phyloP scores from a whole-genome alignment of 2,329 filamentous ascomycete species.

The Aspergillus calidoustus region DNA sequence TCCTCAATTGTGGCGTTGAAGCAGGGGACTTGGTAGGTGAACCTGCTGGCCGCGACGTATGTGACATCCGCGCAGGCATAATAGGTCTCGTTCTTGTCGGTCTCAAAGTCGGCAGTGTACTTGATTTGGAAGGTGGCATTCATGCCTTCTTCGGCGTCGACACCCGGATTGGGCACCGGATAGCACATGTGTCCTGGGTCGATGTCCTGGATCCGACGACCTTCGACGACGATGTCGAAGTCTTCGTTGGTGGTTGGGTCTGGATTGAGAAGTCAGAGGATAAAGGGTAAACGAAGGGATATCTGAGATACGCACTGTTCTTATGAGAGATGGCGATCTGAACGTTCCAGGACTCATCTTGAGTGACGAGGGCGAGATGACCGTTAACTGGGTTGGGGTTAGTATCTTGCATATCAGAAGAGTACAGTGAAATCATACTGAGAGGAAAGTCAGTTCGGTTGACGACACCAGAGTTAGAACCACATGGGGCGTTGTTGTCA shows the following conservation, averaged over 20 bases:
- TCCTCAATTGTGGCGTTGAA: conserved; percentile 50
- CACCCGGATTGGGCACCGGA: conserved; percentile 42
- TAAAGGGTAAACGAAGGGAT: background rate
- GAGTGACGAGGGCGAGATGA: conserved; percentile 59
- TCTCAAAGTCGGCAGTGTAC: conserved; percentile 49
- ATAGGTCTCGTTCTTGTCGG: conserved; percentile 48
- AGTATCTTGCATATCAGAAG: background rate
- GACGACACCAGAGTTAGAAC: conserved; percentile 52
- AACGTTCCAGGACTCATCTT: conserved; percentile 61
- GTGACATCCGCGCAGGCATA: conserved; percentile 55
- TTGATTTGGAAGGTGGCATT: conserved; percentile 54
- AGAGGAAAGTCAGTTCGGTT: conserved; percentile 64
- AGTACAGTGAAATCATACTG: conserved; percentile 38
- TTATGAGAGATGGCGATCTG: conserved; percentile 59
- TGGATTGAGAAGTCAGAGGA: conserved; percentile 19
- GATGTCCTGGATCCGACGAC: conserved; percentile 42
- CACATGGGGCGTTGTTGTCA: conserved; percentile 64
- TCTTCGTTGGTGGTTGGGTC: conserved; percentile 47
- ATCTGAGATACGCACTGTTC: conserved; percentile 46
- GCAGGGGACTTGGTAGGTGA: conserved; percentile 49
- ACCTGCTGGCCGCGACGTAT: conserved; percentile 46
- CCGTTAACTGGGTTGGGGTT: conserved; percentile 53
- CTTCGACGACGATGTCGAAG: conserved; percentile 42
- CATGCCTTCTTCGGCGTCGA: conserved; percentile 39
- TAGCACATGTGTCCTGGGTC: conserved; percentile 53